Evolutionary conservation across 2,329 filamentous ascomycete species (phyloP).

Genomic region (Pseudogymnoascus sp.): DNA sequence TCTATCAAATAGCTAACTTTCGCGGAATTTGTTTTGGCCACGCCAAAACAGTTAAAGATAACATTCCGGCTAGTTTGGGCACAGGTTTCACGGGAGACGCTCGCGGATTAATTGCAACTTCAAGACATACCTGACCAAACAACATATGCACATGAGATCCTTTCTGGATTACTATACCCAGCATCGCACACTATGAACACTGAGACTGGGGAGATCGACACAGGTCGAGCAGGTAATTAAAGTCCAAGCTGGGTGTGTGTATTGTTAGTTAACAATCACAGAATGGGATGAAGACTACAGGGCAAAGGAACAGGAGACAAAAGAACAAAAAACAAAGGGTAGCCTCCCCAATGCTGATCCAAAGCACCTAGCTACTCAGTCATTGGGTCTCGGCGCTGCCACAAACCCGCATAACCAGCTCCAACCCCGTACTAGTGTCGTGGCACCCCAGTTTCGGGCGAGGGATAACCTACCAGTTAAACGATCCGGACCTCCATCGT

Average conservation of each 20-base stretch:
- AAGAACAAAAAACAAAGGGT: background rate
- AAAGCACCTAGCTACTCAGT: background rate
- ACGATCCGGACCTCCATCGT: background rate
- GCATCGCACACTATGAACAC: background rate
- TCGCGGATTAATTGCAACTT: too few relatives aligned
- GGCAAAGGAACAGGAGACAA: background rate
- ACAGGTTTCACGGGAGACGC: too few relatives aligned
- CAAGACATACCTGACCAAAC: background rate
- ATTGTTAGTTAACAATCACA: background rate
- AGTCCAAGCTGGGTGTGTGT: background rate
- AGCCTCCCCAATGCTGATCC: background rate
- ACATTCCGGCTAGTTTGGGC: too few relatives aligned
- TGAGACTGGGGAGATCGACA: background rate
- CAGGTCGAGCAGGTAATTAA: constrained; percentile 2
- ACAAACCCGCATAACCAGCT: background rate
- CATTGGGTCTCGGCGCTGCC: background rate
- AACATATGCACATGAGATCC: background rate
- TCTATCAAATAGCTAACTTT: too few relatives aligned
- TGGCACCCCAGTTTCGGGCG: too few relatives aligned
- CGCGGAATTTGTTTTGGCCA: too few relatives aligned
- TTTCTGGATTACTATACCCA: background rate
- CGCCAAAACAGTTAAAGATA: too few relatives aligned
- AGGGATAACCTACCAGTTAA: background rate
- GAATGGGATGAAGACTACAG: background rate
- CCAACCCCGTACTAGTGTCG: background rate